These are phyloP conservation scores for Trametes versicolor DNA, from an alignment of 1,284 basidiomycete genomes.

Conservation along the genomic window DNA sequence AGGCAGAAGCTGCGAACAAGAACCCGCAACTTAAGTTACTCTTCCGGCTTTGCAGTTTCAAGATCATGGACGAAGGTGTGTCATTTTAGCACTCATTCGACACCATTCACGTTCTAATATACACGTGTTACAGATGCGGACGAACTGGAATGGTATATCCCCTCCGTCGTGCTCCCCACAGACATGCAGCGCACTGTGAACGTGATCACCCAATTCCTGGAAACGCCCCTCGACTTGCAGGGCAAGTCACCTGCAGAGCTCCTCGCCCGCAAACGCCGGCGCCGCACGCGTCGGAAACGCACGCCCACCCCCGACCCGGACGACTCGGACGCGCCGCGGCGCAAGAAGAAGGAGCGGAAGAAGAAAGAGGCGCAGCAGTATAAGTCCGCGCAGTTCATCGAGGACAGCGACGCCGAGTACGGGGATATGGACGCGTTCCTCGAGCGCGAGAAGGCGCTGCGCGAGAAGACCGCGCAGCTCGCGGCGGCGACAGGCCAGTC, in stretches of 20 bases:
- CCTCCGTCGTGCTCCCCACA: constrained; percentile 67
- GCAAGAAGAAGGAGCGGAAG: constrained; percentile 59
- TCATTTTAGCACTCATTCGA: background rate
- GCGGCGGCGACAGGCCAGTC: constrained; percentile 56
- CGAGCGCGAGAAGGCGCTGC: constrained; percentile 70
- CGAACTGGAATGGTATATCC: constrained; percentile 85
- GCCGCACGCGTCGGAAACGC: constrained; percentile 56
- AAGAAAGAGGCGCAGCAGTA: constrained; percentile 78
- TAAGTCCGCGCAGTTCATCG: constrained; percentile 91
- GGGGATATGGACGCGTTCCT: constrained; percentile 84
- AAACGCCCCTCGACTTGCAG: constrained; percentile 76
- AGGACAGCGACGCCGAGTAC: constrained; percentile 87
- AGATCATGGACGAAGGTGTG: constrained; percentile 68
- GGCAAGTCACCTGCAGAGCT: constrained; percentile 77
- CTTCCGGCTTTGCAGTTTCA: constrained; percentile 77
- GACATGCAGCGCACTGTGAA: constrained; percentile 71
- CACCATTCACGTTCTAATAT: background rate
- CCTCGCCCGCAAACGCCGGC: constrained; percentile 69
- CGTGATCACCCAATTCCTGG: constrained; percentile 82
- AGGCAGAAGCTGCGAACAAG: constrained; percentile 78
- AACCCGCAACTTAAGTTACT: constrained; percentile 85
- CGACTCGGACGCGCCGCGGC: constrained; percentile 54
- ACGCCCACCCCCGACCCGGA: constrained; percentile 57
- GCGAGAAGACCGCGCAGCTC: constrained; percentile 58
- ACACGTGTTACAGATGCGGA: constrained; percentile 58